Evolutionary conservation across 2,329 filamentous ascomycete genomes (phyloP), one percentile per base, ranked within the genome.

Genomic region (Metarhizium anisopliae): DNA sequence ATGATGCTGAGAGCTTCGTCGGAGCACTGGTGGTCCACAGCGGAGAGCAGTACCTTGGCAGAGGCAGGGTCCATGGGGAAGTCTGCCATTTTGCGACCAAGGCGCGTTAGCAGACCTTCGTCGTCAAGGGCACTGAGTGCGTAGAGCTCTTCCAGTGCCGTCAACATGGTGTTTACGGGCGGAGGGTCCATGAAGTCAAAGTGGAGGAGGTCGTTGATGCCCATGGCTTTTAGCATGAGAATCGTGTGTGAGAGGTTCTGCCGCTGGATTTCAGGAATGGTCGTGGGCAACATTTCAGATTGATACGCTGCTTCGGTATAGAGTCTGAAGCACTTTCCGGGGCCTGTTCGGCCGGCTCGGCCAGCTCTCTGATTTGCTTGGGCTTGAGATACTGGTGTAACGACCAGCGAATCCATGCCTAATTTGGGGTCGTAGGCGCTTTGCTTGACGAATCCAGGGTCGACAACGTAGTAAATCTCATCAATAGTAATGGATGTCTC

Each of bases 121-220:
- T 99, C 93, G 61, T 99, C 94, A 0, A 99, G 78, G 0, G 93
- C 93, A 3, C 87, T 90, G 11, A 99, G 77, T 0, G 91, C 90
- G 66, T 99, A 99, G 0, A 99, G 78, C 68, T 97, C 94, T 72
- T 99, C 95, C 3, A 99, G 77, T 0, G 94, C 94, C 52, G 91
- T 95, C 60, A 99, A 81, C 90, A 97, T 96, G 13, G 94, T 97
- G 66, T 97, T 96, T 35, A 94, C 94, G 0, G 94, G 94, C 0
- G 94, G 94, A 0, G 94, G 92, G 65, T 99, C 94, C 93, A 99
- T 97, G 65, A 99, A 99, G 72, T 97, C 93, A 66, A 99, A 99
- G 67, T 95, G 91, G 13, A 99, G 79, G 1, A 99, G 77, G 67
- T 99, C 94, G 67, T 99, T 97, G 71, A 99, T 97, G 3, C 95